Conservation (phyloP, 176 grass and related monocot genomes). For the Rhynchospora breviuscula region DNA sequence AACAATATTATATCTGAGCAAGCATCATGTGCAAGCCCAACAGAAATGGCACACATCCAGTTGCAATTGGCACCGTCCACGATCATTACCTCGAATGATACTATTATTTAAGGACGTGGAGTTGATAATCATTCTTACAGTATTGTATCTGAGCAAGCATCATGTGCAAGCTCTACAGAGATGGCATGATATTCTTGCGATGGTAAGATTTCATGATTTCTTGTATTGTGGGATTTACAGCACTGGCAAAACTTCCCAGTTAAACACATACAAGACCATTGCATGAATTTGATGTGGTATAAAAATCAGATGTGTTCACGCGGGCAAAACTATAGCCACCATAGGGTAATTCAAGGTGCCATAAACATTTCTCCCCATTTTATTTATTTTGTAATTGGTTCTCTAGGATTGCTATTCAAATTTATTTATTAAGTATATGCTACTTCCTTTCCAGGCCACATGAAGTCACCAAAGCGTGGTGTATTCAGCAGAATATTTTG, state of each 20-base stretch:
- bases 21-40: neutral
- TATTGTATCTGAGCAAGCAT: neutral
- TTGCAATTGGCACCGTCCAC: too few species aligned
- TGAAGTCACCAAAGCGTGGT: slow-evolving; percentile 11
- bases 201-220: neutral
- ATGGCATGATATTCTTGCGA: too few species aligned
- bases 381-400: too few species aligned
- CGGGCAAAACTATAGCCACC: too few species aligned
- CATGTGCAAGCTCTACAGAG: neutral
- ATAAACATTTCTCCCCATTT: too few species aligned
- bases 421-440: neutral
- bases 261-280: neutral
- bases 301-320: too few species aligned
- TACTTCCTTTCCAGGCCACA: slow-evolving; percentile 19
- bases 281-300: neutral
- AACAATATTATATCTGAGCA: neutral
- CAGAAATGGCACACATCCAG: neutral
- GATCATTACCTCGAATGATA: too few species aligned
- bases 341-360: too few species aligned
- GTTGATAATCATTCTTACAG: neutral
- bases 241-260: neutral
- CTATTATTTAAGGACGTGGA: too few species aligned
- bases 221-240: neutral
- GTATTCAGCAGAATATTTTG: slow-evolving; percentile 27
- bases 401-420: too few species aligned